Conservation (phyloP, 2,329 filamentous ascomycete genomes). For the Paraphoma chrysanthemicola region DNA sequence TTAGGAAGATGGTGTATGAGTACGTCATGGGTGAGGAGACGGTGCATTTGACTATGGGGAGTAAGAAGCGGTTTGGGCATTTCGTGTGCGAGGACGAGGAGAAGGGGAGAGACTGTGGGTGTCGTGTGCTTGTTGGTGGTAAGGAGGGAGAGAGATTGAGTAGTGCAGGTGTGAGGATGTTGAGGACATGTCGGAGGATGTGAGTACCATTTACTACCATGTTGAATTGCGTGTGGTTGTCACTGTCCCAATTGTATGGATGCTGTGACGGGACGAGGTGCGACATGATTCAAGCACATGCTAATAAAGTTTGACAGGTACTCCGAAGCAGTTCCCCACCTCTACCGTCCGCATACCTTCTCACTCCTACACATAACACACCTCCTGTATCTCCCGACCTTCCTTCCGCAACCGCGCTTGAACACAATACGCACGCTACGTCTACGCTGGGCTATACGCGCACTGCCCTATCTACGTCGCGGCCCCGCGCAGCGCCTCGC, state of each 20-base stretch:
- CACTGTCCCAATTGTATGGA: not conserved
- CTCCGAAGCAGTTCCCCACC: slow-evolving; percentile 35
- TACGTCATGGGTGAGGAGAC: slow-evolving; percentile 36
- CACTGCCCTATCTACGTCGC: slow-evolving; percentile 40
- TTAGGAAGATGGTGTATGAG: slow-evolving; percentile 41
- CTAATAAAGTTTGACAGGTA: slow-evolving; percentile 25
- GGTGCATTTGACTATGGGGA: slow-evolving; percentile 40
- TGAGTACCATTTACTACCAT: slow-evolving; percentile 17
- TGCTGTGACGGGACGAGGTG: too few relatives aligned
- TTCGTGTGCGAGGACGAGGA: slow-evolving; percentile 36
- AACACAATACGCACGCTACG: slow-evolving; percentile 36
- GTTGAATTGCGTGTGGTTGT: not conserved
- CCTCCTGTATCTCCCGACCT: slow-evolving; percentile 40
- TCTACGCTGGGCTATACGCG: slow-evolving; percentile 44
- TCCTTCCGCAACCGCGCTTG: slow-evolving; percentile 32
- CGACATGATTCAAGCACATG: not conserved
- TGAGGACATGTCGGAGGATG: slow-evolving; percentile 38
- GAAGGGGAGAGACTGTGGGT: slow-evolving; percentile 26
- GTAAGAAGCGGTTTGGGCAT: slow-evolving; percentile 39
- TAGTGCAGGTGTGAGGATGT: slow-evolving; percentile 16
- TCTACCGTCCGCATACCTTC: slow-evolving; percentile 41
- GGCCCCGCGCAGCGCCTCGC: slow-evolving; percentile 25
- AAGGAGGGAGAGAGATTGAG: slow-evolving; percentile 20
- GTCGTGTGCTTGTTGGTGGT: slow-evolving; percentile 39
- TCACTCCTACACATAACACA: slow-evolving; percentile 44